Percentiles rank a stretch among this genome's conserved stretches.
Conservation (phyloP, 169 alveolate genomes). For the Babesia bovis region DNA sequence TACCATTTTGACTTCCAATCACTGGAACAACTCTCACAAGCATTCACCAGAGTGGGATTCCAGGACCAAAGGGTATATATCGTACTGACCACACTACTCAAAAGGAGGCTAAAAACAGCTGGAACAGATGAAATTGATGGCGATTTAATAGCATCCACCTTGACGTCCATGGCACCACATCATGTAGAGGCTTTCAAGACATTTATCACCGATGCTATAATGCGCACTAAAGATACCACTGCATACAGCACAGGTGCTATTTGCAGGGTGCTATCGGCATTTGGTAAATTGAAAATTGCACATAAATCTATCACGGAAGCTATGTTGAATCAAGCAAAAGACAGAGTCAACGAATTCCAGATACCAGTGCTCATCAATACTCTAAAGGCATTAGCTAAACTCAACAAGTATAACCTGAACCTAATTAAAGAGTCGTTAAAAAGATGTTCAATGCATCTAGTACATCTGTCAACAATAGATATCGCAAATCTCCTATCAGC, state of each 20-base stretch:
- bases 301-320: constrained; percentile 15
- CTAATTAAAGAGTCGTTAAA: constrained; percentile 38
- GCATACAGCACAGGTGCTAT: constrained; percentile 47
- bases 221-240: constrained; percentile 12
- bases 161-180: constrained; percentile 40
- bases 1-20: constrained; percentile 59
- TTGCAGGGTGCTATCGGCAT: constrained; percentile 34
- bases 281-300: constrained; percentile 19
- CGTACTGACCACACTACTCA: constrained; percentile 54
- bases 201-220: constrained; percentile 42
- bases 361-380: constrained; percentile 47
- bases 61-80: constrained; percentile 44
- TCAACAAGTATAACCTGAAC: constrained; percentile 32
- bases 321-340: constrained; percentile 40
- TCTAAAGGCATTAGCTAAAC: constrained; percentile 53
- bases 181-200: constrained; percentile 43
- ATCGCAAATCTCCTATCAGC: constrained; percentile 42
- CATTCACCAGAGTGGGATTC: constrained; percentile 52
- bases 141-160: constrained; percentile 45
- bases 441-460: constrained; percentile 44
- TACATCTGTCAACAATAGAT: constrained; percentile 47
- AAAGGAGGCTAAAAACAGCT: constrained; percentile 12
- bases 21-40: constrained; percentile 63
- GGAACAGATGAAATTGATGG: constrained; percentile 24
- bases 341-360: constrained; percentile 46